Percentiles rank a stretch among this genome's conserved stretches.
phyloP scores from a whole-genome alignment of 2,329 filamentous ascomycete genomes.

The Lizonia empirigonia region DNA sequence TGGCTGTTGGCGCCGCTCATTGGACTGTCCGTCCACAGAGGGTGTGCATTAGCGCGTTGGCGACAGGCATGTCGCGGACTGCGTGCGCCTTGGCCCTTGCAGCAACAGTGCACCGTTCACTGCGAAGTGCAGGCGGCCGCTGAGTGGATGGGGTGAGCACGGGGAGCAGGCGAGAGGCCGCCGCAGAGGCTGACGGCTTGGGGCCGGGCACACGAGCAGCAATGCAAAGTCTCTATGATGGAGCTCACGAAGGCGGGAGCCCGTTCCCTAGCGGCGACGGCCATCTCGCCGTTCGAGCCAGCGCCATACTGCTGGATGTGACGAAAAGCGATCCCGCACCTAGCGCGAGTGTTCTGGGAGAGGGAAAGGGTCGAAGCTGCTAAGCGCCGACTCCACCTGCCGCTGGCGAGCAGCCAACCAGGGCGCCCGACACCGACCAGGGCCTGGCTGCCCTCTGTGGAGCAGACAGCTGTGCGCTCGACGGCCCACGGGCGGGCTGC shows the following conservation, averaged over 20 bases:
- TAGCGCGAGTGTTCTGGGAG: background rate
- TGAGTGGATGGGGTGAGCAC: background rate
- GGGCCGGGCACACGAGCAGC: background rate
- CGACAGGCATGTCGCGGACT: conserved; percentile 12
- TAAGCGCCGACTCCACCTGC: conserved; percentile 14
- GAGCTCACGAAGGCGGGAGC: background rate
- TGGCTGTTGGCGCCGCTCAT: conserved; percentile 9
- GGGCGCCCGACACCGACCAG: background rate
- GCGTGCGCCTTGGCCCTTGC: conserved; percentile 8
- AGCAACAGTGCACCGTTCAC: conserved; percentile 17
- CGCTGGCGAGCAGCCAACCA: conserved; percentile 1
- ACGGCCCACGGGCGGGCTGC: background rate
- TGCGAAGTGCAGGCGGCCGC: background rate
- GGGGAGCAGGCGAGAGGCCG: background rate
- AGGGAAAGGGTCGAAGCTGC: background rate
- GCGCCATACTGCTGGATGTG: conserved; percentile 18
- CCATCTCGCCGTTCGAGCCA: conserved; percentile 16
- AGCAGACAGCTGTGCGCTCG: conserved; percentile 12
- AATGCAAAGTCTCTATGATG: background rate
- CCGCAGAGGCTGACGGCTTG: background rate
- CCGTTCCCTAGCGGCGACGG: conserved; percentile 2
- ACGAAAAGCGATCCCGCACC: conserved; percentile 17
- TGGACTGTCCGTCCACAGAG: conserved; percentile 8
- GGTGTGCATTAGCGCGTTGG: conserved; percentile 12
- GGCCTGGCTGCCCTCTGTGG: conserved; percentile 3